Evolutionary conservation across 2,329 filamentous ascomycete genomes (phyloP), one percentile per base, ranked within the genome.

Genomic region (Anisogramma anomala): DNA sequence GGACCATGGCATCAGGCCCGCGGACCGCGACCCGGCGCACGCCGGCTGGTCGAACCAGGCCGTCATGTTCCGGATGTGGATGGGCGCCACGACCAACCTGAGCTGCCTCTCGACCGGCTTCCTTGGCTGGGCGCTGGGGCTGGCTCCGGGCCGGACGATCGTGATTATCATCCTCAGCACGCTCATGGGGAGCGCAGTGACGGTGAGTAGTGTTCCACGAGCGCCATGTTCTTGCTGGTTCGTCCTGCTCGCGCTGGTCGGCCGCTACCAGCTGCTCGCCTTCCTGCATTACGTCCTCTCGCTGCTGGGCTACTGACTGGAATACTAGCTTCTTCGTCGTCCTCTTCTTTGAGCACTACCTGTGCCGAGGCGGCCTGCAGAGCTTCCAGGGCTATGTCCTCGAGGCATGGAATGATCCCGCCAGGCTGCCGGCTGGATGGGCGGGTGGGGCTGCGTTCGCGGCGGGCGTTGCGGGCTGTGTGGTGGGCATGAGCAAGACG

Each of bases 401-500:
- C 27, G 66, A 69, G 15, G 64, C 53, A 6, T 72, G 68, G 66
- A 65, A 71, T 44, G 59, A 60, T 31, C 65, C 66, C 0, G 45
- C 47, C 3, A 54, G 55, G 18, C 51, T 72, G 48, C 68, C 68
- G 0, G 30, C 64, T 11, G 69, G 68, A 6, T 52, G 63, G 27
- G 68, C 56, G 2, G 68, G 62, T 2, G 50, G 61, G 0, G 43
- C 57, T 3, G 65, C 68, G 0, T 72, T 72, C 47, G 52, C 61
- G 0, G 53, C 62, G 1, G 68, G 68, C 2, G 55, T 66, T 6
- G 62, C 58, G 6, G 67, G 64, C 15, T 74, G 70, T 59, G 60
- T 72, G 17, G 59, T 77, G 52, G 74, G 73, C 1, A 78, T 79
- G 73, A 64, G 64, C 34, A 67, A 75, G 57, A 74, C 69, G 0